A percentile compares a stretch with the other conserved stretches of the same genome.
phyloP scores from a whole-genome alignment of 2,329 filamentous ascomycete genomes.

The Coccinonectria pachysandricola region DNA sequence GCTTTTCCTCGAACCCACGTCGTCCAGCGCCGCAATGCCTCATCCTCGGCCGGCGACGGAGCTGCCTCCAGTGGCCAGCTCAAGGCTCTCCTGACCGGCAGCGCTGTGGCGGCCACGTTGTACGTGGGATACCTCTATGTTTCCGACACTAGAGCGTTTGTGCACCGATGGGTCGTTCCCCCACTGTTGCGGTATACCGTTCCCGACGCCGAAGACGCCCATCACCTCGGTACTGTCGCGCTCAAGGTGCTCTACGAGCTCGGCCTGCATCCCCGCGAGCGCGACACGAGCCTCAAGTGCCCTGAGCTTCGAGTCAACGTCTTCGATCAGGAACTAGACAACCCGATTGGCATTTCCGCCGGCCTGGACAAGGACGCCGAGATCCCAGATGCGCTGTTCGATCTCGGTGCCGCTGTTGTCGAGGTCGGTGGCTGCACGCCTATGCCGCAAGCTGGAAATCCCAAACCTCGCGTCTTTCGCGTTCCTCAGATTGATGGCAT shows the following conservation, averaged over 20 bases:
- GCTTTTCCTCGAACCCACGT: slow-evolving; percentile 10
- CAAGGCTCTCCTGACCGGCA: slow-evolving; percentile 30
- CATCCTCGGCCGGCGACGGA: slow-evolving; percentile 20
- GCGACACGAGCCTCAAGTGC: slow-evolving; percentile 35
- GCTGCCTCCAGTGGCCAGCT: slow-evolving; percentile 12
- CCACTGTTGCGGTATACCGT: slow-evolving; percentile 55
- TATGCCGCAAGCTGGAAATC: slow-evolving; percentile 78
- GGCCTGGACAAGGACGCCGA: slow-evolving; percentile 93
- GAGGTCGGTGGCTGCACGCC: slow-evolving; percentile 90
- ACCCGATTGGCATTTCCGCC: slow-evolving; percentile 90
- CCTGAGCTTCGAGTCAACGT: slow-evolving; percentile 37
- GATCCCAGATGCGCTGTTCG: slow-evolving; percentile 75
- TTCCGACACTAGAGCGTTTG: slow-evolving; percentile 64
- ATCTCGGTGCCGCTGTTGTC: slow-evolving; percentile 73
- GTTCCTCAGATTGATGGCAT: slow-evolving; percentile 74
- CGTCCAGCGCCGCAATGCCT: slow-evolving; percentile 22
- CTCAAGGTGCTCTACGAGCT: slow-evolving; percentile 65
- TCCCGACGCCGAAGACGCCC: slow-evolving; percentile 82
- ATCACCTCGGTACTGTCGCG: slow-evolving; percentile 62
- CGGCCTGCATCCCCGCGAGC: slow-evolving; percentile 73
- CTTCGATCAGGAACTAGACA: slow-evolving; percentile 67
- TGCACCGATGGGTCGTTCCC: slow-evolving; percentile 59
- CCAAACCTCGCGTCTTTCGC: slow-evolving; percentile 78
- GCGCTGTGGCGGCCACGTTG: slow-evolving; percentile 30
- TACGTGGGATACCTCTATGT: slow-evolving; percentile 52